These are phyloP conservation scores for Fusarium graminum DNA, from an alignment of 2,329 filamentous ascomycete genomes.

Conservation along the genomic window DNA sequence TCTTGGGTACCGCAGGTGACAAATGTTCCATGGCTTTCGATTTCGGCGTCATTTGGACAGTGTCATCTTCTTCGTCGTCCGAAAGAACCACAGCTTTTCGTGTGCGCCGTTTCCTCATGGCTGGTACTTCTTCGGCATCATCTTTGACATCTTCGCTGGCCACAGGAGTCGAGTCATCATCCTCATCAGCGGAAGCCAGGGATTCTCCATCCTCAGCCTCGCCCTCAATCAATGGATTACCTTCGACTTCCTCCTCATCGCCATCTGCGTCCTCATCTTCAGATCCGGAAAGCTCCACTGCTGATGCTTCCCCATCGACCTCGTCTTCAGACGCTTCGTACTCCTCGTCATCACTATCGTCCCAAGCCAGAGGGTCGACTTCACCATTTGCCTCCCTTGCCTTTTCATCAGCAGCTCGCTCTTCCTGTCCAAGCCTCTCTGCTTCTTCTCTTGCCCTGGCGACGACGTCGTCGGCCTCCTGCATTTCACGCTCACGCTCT, in stretches of 20 bases:
- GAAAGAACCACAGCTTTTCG: slow-evolving; percentile 69
- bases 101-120: slow-evolving; percentile 59
- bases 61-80: slow-evolving; percentile 70
- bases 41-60: slow-evolving; percentile 62
- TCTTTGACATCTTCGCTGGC: slow-evolving; percentile 54
- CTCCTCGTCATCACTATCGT: slow-evolving; percentile 69
- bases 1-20: slow-evolving; percentile 59
- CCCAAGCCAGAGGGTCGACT: slow-evolving; percentile 66
- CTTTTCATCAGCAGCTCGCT: slow-evolving; percentile 79
- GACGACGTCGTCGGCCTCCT: slow-evolving; percentile 88
- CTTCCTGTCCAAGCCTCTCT: slow-evolving; percentile 77
- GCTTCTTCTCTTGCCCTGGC: slow-evolving; percentile 86
- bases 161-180: slow-evolving; percentile 53
- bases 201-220: slow-evolving; percentile 60
- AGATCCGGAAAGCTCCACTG: slow-evolving; percentile 61
- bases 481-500: slow-evolving; percentile 84
- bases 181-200: slow-evolving; percentile 43
- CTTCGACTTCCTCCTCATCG: slow-evolving; percentile 53
- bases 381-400: slow-evolving; percentile 64
- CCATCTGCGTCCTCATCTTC: slow-evolving; percentile 55
- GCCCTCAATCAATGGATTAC: slow-evolving; percentile 54
- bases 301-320: slow-evolving; percentile 56
- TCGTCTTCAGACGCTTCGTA: slow-evolving; percentile 58
- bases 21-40: slow-evolving; percentile 58
- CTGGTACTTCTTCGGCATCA: slow-evolving; percentile 56